Conservation (phyloP, 768 basidiomycete species). For the Kwoniella botswanensis region DNA sequence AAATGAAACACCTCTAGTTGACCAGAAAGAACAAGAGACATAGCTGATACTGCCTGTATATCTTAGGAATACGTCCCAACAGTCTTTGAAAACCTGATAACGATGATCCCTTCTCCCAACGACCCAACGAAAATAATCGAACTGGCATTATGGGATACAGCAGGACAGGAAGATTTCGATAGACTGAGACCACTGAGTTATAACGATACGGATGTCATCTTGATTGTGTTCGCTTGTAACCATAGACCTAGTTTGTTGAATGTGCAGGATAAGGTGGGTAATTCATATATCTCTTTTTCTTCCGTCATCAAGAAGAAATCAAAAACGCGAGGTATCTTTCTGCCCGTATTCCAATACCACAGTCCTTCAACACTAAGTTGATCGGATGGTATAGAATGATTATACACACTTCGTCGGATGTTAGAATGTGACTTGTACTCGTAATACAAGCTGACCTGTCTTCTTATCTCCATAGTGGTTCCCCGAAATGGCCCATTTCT, state of each 20-base stretch:
- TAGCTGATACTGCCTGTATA: not conserved
- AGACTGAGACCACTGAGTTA: slow-evolving; percentile 57
- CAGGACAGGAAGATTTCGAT: slow-evolving; percentile 92
- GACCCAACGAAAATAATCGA: slow-evolving; percentile 56
- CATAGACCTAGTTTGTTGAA: slow-evolving; percentile 57
- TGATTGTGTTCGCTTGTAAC: slow-evolving; percentile 59
- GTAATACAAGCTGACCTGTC: not conserved
- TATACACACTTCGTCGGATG: no score
- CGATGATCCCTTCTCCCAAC: slow-evolving; percentile 52
- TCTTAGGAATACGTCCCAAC: slow-evolving; percentile 57
- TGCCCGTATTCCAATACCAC: no score
- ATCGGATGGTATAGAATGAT: no score
- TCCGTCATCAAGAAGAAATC: no score
- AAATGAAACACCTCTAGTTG: no score
- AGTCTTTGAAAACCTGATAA: slow-evolving; percentile 57
- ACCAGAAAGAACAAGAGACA: no score
- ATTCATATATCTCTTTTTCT: no score
- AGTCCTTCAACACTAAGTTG: no score
- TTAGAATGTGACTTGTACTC: no score
- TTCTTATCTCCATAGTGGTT: slow-evolving; percentile 50
- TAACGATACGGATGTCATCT: slow-evolving; percentile 59
- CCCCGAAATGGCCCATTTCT: slow-evolving; percentile 59
- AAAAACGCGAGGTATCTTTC: no score
- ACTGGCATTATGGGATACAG: slow-evolving; percentile 90
- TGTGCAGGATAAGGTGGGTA: slow-evolving; percentile 59